These are phyloP conservation scores for Peniophora sp. DNA, from an alignment of 1,284 basidiomycete genomes.

Conservation along the genomic window DNA sequence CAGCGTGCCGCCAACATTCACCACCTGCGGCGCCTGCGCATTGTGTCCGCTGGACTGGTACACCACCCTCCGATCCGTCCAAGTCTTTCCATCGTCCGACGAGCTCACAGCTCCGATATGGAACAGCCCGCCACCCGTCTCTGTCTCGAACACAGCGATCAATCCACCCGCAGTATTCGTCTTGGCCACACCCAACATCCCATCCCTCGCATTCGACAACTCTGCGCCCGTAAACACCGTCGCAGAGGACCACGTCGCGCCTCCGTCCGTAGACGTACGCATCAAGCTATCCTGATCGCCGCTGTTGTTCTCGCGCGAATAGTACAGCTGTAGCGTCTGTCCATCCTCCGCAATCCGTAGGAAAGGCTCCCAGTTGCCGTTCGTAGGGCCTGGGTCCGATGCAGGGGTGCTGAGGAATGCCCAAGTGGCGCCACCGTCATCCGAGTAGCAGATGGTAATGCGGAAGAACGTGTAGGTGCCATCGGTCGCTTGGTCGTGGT, in stretches of 20 bases:
- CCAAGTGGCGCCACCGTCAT: constrained; percentile 15
- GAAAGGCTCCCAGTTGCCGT: constrained; percentile 19
- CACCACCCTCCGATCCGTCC: neutral
- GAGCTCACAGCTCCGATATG: neutral
- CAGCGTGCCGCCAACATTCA: constrained; percentile 11
- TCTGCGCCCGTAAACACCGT: constrained; percentile 13
- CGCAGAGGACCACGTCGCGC: constrained; percentile 12
- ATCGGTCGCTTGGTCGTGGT: constrained; percentile 14
- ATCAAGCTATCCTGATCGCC: constrained; percentile 18
- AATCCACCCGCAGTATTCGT: constrained; percentile 5
- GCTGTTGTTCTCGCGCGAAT: constrained; percentile 13
- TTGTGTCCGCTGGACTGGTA: constrained; percentile 1
- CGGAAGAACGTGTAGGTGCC: constrained; percentile 13
- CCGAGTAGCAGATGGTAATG: constrained; percentile 15
- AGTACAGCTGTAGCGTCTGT: constrained; percentile 17
- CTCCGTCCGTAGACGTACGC: constrained; percentile 16
- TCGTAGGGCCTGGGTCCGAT: constrained; percentile 1
- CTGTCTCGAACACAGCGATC: neutral
- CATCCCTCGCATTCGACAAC: constrained; percentile 15
- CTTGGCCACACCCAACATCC: constrained; percentile 16
- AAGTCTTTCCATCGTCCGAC: neutral
- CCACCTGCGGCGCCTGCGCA: constrained; percentile 14
- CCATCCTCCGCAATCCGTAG: constrained; percentile 11
- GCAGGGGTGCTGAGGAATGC: constrained; percentile 14
- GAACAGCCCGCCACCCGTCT: neutral